Conservation (phyloP, 257 asterid species). For the Datura wrightii region DNA sequence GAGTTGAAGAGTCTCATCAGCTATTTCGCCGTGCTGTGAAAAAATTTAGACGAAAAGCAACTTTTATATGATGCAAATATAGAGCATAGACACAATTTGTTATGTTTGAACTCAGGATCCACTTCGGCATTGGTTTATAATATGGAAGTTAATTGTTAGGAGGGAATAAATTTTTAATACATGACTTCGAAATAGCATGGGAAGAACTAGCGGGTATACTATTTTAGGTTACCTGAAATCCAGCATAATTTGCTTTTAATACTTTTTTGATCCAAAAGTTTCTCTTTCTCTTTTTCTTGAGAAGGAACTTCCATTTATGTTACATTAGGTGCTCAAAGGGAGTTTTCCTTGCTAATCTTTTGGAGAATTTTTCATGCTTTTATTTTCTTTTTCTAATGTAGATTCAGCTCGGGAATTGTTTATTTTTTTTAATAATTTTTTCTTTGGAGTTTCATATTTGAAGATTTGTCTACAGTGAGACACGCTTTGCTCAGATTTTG, state of each 20-base stretch:
- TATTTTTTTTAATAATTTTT: too few species aligned
- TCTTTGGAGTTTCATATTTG: background rate
- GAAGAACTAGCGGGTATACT: constrained; percentile 13
- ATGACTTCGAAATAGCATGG: background rate
- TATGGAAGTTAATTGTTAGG: background rate
- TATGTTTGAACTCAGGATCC: constrained; percentile 7
- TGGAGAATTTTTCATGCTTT: background rate
- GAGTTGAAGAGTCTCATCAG: constrained; percentile 88
- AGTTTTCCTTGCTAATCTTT: background rate
- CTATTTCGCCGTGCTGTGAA: constrained; percentile 94
- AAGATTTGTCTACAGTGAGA: background rate
- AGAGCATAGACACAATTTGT: background rate
- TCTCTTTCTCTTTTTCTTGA: background rate
- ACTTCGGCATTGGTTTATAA: background rate
- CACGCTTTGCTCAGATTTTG: background rate
- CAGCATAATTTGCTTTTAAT: constrained; percentile 25
- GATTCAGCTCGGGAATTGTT: background rate
- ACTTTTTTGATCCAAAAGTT: background rate
- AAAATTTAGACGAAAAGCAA: constrained; percentile 14
- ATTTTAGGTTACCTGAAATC: background rate
- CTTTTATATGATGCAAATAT: background rate
- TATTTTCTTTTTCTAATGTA: too few species aligned
- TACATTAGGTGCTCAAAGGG: constrained; percentile 23
- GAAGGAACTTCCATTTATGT: constrained; percentile 4
- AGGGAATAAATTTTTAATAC: background rate